These are phyloP conservation scores for Schwanniomyces etchellsii DNA, from an alignment of 1,139 yeast genomes.

Conservation along the genomic window DNA sequence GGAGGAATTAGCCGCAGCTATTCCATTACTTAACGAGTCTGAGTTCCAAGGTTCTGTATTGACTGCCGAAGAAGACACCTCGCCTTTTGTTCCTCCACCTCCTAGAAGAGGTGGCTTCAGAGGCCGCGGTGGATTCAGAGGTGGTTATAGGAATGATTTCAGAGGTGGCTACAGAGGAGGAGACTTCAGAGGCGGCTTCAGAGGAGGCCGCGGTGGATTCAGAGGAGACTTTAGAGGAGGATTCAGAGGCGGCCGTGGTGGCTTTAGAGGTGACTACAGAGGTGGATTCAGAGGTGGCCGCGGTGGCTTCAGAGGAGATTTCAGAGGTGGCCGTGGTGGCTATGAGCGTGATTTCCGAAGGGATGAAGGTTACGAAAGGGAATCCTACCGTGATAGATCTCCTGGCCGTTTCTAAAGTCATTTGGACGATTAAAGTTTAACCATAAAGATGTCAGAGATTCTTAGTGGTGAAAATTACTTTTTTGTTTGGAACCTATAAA, in stretches of 20 bases:
- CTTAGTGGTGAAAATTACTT: not conserved
- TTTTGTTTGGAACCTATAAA: not conserved
- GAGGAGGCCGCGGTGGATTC: slow-evolving; percentile 30
- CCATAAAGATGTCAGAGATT: not conserved
- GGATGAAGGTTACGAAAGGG: slow-evolving; percentile 29
- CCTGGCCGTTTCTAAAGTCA: slow-evolving; percentile 42
- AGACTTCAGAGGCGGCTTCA: slow-evolving; percentile 29
- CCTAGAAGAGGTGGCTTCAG: slow-evolving; percentile 51
- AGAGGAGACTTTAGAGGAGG: slow-evolving; percentile 34
- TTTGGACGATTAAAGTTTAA: too few relatives aligned
- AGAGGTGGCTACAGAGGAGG: slow-evolving; percentile 34
- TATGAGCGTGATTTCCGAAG: slow-evolving; percentile 27
- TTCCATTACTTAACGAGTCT: slow-evolving; percentile 62
- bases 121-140: slow-evolving; percentile 31
- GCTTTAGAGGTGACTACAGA: slow-evolving; percentile 31
- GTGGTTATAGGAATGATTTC: slow-evolving; percentile 24
- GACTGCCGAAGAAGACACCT: slow-evolving; percentile 72
- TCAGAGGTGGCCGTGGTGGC: slow-evolving; percentile 39
- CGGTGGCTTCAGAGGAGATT: slow-evolving; percentile 18
- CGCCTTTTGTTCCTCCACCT: slow-evolving; percentile 68
- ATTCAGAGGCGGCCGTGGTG: slow-evolving; percentile 32
- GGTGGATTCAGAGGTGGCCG: slow-evolving; percentile 38
- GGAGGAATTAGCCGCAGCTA: slow-evolving; percentile 68
- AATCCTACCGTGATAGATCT: slow-evolving; percentile 45
- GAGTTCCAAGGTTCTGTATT: slow-evolving; percentile 66